Evolutionary conservation across 306 rosid species (phyloP).

Genomic region (Cucumis melo): DNA sequence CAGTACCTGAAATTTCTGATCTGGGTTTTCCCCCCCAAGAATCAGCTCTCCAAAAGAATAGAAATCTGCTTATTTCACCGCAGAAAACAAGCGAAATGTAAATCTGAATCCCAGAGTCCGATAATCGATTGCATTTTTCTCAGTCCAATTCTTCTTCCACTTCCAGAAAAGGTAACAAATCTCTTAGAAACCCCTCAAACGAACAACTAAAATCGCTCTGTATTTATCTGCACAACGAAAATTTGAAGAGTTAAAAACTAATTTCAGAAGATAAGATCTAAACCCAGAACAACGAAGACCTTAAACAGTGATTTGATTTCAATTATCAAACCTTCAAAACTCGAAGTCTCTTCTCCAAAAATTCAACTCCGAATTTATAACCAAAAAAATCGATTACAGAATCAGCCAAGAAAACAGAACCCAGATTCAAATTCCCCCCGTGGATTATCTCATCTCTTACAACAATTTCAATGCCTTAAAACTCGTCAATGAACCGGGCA

Average conservation of each 20-base stretch:
- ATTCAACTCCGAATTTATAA: not conserved
- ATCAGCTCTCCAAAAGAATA: not conserved
- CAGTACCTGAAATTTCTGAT: constrained; percentile 6
- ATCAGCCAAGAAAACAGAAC: not conserved
- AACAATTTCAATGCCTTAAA: not conserved
- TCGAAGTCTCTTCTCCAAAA: not conserved
- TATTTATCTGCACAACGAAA: not conserved
- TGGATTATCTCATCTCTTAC: not conserved
- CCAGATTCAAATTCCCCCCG: not conserved
- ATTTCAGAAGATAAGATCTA: not conserved
- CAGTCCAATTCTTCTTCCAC: not conserved
- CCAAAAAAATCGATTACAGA: not conserved
- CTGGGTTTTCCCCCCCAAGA: not conserved
- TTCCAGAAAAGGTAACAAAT: not conserved
- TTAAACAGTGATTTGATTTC: not conserved
- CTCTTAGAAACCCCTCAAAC: not conserved
- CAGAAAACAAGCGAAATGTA: not conserved
- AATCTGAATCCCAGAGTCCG: not conserved
- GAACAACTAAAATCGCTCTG: not conserved
- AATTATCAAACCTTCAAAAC: not conserved
- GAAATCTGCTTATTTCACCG: not conserved
- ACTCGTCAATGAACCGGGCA: not conserved
- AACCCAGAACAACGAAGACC: not conserved
- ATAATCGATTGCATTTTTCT: not conserved
- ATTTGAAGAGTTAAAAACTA: not conserved